A percentile compares a stretch with the other conserved stretches of the same genome.
These are phyloP conservation scores for Aspergillus novoparasiticus DNA, from an alignment of 2,329 filamentous ascomycete species.

Conservation along the genomic window DNA sequence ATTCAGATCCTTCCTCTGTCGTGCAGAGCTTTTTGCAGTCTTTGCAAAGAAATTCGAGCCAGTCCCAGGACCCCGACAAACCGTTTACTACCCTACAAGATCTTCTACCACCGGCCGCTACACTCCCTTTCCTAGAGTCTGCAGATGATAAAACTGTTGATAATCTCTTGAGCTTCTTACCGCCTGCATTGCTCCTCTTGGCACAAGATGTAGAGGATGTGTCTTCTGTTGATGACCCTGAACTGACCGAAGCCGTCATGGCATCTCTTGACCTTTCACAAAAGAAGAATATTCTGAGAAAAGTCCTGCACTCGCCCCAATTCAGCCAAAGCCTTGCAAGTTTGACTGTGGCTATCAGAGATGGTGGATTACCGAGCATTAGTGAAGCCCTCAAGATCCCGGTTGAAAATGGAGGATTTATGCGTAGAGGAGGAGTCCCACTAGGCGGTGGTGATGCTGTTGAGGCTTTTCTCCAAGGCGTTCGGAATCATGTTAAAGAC, in stretches of 20 bases:
- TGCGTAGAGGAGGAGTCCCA: conserved; percentile 77
- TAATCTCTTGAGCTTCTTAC: conserved; percentile 74
- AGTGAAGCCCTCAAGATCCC: conserved; percentile 81
- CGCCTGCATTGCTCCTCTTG: conserved; percentile 75
- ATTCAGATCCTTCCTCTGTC: conserved; percentile 71
- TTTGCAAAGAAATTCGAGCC: conserved; percentile 61
- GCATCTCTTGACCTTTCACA: conserved; percentile 71
- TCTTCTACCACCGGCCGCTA: conserved; percentile 75
- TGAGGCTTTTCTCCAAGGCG: conserved; percentile 85
- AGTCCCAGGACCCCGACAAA: conserved; percentile 57
- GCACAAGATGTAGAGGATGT: conserved; percentile 67
- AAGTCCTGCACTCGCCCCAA: conserved; percentile 85
- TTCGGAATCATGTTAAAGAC: conserved; percentile 76
- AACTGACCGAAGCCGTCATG: conserved; percentile 71
- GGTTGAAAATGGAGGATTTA: conserved; percentile 81
- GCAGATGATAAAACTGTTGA: conserved; percentile 68
- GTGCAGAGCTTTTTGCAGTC: conserved; percentile 90
- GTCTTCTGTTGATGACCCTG: conserved; percentile 66
- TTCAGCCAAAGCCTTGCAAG: conserved; percentile 84
- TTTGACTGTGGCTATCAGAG: conserved; percentile 82
- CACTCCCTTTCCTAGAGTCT: conserved; percentile 74
- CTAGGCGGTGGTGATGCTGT: conserved; percentile 86
- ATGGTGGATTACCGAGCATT: conserved; percentile 87
- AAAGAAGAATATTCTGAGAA: conserved; percentile 78
- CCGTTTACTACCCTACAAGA: conserved; percentile 83